A percentile compares a stretch with the other conserved stretches of the same genome.
These are phyloP conservation scores for Saturnispora serradocipensis DNA, from an alignment of 805 yeast genomes.

Conservation along the genomic window DNA sequence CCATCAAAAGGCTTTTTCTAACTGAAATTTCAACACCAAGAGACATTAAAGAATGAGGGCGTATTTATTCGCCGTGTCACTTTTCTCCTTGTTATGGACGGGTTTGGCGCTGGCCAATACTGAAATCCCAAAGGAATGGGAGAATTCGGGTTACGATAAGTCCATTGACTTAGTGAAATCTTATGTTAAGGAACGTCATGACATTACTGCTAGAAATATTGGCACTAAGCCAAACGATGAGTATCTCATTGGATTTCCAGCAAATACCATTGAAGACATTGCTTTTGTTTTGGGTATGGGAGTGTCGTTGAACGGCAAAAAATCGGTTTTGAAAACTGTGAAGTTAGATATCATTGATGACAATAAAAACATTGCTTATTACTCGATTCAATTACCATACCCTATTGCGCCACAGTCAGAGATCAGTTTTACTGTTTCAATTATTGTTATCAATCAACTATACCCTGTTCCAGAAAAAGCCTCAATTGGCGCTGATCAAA, in stretches of 20 bases:
- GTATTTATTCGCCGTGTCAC: neutral
- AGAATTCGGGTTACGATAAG: conserved; percentile 48
- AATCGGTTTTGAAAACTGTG: conserved; percentile 17
- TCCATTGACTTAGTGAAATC: conserved; percentile 56
- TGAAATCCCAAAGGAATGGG: conserved; percentile 31
- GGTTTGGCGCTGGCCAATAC: neutral
- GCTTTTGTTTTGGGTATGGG: conserved; percentile 21
- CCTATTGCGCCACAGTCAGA: conserved; percentile 60
- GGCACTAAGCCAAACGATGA: conserved; percentile 42
- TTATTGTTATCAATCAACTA: conserved; percentile 39
- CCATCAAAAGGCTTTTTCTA: neutral
- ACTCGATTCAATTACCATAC: conserved; percentile 44
- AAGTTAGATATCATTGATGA: conserved; percentile 5
- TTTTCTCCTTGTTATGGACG: neutral
- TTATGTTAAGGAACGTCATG: conserved; percentile 52
- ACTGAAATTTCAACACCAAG: neutral
- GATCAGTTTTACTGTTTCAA: conserved; percentile 39
- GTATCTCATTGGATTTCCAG: conserved; percentile 55
- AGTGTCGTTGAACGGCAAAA: conserved; percentile 13
- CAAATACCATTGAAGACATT: conserved; percentile 24
- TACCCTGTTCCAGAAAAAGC: conserved; percentile 58
- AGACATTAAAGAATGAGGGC: neutral
- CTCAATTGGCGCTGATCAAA: conserved; percentile 52
- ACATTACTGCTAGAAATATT: conserved; percentile 50
- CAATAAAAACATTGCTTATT: conserved; percentile 29